Evolutionary conservation across 1,284 basidiomycete species (phyloP).

Genomic region (Heliocybe sulcata): DNA sequence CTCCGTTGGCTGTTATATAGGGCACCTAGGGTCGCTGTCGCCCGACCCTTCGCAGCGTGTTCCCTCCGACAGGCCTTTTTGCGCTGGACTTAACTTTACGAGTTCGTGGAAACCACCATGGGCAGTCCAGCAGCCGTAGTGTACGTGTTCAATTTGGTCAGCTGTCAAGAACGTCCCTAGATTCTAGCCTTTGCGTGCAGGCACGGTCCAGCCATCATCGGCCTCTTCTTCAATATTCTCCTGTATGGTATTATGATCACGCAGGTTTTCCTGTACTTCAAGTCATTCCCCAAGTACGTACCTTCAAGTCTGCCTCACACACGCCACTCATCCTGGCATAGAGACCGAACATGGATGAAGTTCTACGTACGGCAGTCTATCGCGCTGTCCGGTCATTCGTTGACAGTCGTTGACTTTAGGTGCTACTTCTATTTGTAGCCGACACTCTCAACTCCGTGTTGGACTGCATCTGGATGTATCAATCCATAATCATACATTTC

Average conservation of each 20-base stretch:
- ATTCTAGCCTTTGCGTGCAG: not conserved
- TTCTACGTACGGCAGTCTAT: too few species aligned
- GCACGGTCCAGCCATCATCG: constrained; percentile 20
- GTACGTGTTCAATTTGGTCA: not conserved
- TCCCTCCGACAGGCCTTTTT: not conserved
- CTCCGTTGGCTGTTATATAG: too few species aligned
- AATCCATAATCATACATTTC: not conserved
- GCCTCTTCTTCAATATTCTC: constrained; percentile 36
- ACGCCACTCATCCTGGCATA: constrained; percentile 12
- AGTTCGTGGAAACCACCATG: not conserved
- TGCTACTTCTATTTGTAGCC: constrained; percentile 30
- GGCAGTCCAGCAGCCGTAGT: not conserved
- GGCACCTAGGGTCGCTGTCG: too few species aligned
- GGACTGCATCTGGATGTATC: not conserved
- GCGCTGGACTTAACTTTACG: too few species aligned
- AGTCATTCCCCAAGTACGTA: constrained; percentile 6
- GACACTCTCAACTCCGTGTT: constrained; percentile 33
- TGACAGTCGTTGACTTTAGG: too few species aligned
- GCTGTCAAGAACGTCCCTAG: too few species aligned
- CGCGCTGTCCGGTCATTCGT: too few species aligned
- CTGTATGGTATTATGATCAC: constrained; percentile 34
- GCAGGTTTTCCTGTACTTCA: constrained; percentile 19
- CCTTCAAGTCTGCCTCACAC: not conserved
- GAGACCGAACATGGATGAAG: constrained; percentile 34
- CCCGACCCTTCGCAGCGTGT: not conserved